phyloP scores from a whole-genome alignment of 2,329 filamentous ascomycete genomes.

The Penicillium sp. region DNA sequence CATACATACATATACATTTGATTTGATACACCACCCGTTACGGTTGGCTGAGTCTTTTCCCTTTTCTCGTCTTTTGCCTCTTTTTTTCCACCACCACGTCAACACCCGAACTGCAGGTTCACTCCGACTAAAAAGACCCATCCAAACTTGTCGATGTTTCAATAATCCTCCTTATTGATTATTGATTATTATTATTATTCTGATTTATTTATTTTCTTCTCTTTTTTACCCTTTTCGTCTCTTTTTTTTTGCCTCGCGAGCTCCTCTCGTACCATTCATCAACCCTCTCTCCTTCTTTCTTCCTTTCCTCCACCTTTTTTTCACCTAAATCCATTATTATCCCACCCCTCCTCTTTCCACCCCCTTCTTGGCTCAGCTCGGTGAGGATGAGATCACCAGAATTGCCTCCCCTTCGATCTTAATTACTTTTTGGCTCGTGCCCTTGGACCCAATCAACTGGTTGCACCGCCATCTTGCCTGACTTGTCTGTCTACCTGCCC shows the following conservation, averaged over 20 bases:
- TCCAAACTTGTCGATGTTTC: constrained; percentile 19
- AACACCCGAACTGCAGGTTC: constrained; percentile 24
- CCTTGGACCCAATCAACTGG: constrained; percentile 28
- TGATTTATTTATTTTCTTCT: neutral
- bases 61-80: constrained; percentile 19
- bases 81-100: constrained; percentile 22
- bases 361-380: constrained; percentile 22
- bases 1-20: constrained; percentile 8
- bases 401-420: constrained; percentile 27
- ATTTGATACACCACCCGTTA: constrained; percentile 6
- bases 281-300: neutral
- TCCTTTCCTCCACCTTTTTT: neutral
- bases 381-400: constrained; percentile 33
- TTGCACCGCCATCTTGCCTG: constrained; percentile 29
- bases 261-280: constrained; percentile 1
- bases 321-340: too few species aligned
- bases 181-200: neutral
- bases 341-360: constrained; percentile 1
- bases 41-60: constrained; percentile 7
- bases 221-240: neutral
- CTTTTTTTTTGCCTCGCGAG: constrained; percentile 20
- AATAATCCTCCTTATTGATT: constrained; percentile 14
- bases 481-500: constrained; percentile 24
- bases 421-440: constrained; percentile 22
- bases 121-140: constrained; percentile 21